Base-by-base conservation (phyloP, 73 alveolate species). In the Tetrahymena thermophila region DNA sequence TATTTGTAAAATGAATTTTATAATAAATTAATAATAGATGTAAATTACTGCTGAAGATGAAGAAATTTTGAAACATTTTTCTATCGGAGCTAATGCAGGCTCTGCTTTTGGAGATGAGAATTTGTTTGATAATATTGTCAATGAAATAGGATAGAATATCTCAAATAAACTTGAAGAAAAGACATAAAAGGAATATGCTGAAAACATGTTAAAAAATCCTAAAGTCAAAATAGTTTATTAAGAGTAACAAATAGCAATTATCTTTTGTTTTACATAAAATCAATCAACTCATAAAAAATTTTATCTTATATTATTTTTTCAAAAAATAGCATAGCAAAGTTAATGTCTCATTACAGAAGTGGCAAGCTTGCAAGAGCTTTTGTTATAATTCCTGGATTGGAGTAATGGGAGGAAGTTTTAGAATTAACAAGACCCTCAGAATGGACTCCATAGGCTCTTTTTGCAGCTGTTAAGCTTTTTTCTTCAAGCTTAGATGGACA, bases 361-460 rank as follows among this genome's bases (percentile, higher is more conserved):
- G 99, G 99, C 10, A 98, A 98, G 94, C 96, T 98, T 44, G 99
- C 99, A 44, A 97, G 98, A 96, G 98, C 99, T 10, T 98, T 99
- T 84, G 97, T 98, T 96, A 97, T 98, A 1, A 95, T 99, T 71
- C 98, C 99, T 21, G 95, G 96, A 23, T 96, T 98, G 31, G 98
- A 98, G 94, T 98, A 99, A 94, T 99, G 99, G 99, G 99, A 99
- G 96, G 99, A 98, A 96, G 96, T 98, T 34, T 94, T 99, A 93
- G 97, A 97, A 97, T 95, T 99, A 85, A 98, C 99, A 11, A 98
- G 97, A 85, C 99, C 99, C 56, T 97, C 95, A 83, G 96, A 98
- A 94, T 99, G 99, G 99, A 95, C 99, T 25, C 98, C 99, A 38
- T 97, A 96, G 58, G 98, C 99, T 21, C 98, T 98, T 97, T 97